Evolutionary conservation across 2,329 filamentous ascomycete genomes (phyloP).

Genomic region (Cryphonectria nitschkei): DNA sequence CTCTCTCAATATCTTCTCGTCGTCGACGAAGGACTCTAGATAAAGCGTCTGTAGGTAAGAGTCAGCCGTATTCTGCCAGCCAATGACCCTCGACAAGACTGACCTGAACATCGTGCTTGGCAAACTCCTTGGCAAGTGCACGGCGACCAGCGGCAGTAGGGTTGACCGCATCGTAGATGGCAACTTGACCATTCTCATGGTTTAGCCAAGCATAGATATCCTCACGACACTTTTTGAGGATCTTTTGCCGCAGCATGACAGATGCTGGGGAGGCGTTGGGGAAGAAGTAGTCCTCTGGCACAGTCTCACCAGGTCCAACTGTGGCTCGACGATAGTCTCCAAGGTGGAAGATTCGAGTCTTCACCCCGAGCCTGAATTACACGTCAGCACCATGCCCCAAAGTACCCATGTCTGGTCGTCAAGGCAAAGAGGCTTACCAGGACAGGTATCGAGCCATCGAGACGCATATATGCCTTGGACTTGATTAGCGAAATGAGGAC

Average conservation of each 20-base stretch:
- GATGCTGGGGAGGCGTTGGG: slow-evolving; percentile 91
- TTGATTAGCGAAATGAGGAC: slow-evolving; percentile 28
- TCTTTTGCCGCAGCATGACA: slow-evolving; percentile 94
- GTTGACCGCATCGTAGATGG: slow-evolving; percentile 98
- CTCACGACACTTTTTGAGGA: slow-evolving; percentile 94
- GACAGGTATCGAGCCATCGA: slow-evolving; percentile 91
- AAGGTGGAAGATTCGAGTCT: slow-evolving; percentile 96
- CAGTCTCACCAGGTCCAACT: slow-evolving; percentile 77
- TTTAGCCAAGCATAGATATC: slow-evolving; percentile 97
- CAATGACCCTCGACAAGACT: slow-evolving; percentile 28
- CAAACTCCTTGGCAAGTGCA: slow-evolving; percentile 90
- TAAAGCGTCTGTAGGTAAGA: slow-evolving; percentile 74
- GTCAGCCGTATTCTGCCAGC: slow-evolving; percentile 23
- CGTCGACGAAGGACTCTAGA: slow-evolving; percentile 93
- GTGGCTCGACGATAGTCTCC: slow-evolving; percentile 95
- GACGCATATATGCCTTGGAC: slow-evolving; percentile 82
- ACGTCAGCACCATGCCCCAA: slow-evolving; percentile 25
- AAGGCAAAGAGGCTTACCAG: slow-evolving; percentile 59
- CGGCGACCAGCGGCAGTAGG: slow-evolving; percentile 80
- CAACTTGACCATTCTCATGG: slow-evolving; percentile 96
- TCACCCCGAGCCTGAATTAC: slow-evolving; percentile 78
- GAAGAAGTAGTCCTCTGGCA: slow-evolving; percentile 98
- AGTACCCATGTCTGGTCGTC: background rate
- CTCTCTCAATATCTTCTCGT: slow-evolving; percentile 91
- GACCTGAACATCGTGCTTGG: slow-evolving; percentile 94